These are phyloP conservation scores for Rhizopus delemar DNA, from an alignment of 371 early-diverging fungal genomes.

Conservation along the genomic window DNA sequence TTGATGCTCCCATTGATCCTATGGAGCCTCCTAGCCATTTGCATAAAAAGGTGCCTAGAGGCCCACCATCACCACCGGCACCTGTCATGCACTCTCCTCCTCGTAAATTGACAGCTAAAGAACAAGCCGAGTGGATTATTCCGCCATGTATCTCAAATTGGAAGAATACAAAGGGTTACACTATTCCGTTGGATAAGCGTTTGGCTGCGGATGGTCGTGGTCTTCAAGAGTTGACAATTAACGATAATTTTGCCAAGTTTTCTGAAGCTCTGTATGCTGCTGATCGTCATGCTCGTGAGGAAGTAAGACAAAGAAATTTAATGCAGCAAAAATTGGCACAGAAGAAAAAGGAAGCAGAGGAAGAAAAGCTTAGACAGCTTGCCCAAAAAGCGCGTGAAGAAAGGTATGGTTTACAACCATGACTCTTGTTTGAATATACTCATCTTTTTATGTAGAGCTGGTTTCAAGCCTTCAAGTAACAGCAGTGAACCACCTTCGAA, in stretches of 20 bases:
- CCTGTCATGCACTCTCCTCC: slow-evolving; percentile 98
- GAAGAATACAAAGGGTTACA: slow-evolving; percentile 98
- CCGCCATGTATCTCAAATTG: slow-evolving; percentile 98
- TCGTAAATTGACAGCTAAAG: slow-evolving; percentile 90
- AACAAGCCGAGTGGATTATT: slow-evolving; percentile 94
- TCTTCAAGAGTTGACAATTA: slow-evolving; percentile 87
- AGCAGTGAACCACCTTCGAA: slow-evolving; percentile 20
- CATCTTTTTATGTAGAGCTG: slow-evolving; percentile 30
- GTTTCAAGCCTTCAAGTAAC: slow-evolving; percentile 37
- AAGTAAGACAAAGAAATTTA: slow-evolving; percentile 85
- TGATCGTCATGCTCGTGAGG: slow-evolving; percentile 92
- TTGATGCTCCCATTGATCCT: slow-evolving; percentile 94
- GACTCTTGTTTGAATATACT: background rate
- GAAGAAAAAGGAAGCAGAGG: slow-evolving; percentile 92
- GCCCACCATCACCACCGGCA: slow-evolving; percentile 91
- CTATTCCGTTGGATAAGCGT: slow-evolving; percentile 97
- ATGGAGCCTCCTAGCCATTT: slow-evolving; percentile 93
- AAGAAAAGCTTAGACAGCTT: slow-evolving; percentile 82
- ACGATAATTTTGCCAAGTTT: slow-evolving; percentile 94
- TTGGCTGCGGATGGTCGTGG: slow-evolving; percentile 97
- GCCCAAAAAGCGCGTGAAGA: slow-evolving; percentile 95
- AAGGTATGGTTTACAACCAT: slow-evolving; percentile 32
- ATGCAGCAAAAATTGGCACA: slow-evolving; percentile 92
- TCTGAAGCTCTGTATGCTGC: slow-evolving; percentile 93
- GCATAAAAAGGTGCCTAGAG: slow-evolving; percentile 88